A percentile compares a stretch with the other conserved stretches of the same genome.
phyloP scores from a whole-genome alignment of 106 monocot species.

The Allium fistulosum region DNA sequence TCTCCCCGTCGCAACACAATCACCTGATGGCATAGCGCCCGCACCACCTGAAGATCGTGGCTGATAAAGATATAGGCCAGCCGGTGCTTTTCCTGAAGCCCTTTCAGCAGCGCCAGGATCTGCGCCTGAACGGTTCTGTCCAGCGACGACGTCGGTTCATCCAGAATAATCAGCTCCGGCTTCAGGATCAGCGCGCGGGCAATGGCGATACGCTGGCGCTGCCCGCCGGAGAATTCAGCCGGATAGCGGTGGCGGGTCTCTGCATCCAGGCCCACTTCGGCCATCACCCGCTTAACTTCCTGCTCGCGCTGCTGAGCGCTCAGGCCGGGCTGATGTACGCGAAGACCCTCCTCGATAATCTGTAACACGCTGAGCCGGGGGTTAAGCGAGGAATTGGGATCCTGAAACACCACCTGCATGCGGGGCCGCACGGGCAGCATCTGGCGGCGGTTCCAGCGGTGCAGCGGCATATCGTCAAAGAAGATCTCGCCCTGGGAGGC shows the following conservation, averaged over 20 bases:
- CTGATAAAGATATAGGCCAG: neutral
- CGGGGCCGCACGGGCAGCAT: too few species aligned
- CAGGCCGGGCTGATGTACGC: too few species aligned
- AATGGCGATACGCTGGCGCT: neutral
- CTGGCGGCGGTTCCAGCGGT: too few species aligned
- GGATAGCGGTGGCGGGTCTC: neutral
- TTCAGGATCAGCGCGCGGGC: neutral
- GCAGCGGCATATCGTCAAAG: too few species aligned
- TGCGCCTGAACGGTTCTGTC: neutral
- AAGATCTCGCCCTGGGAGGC: too few species aligned
- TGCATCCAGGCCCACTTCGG: neutral
- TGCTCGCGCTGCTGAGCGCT: too few species aligned
- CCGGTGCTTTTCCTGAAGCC: neutral
- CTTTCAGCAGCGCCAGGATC: neutral
- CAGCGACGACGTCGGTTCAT: neutral
- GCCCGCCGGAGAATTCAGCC: neutral
- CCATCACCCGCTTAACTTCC: too few species aligned
- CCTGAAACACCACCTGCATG: too few species aligned
- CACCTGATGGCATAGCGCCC: neutral
- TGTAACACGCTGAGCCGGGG: too few species aligned
- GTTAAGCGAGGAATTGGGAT: too few species aligned
- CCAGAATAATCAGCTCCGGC: neutral
- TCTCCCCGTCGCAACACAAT: neutral
- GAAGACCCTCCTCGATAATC: too few species aligned
- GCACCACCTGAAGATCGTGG: slow-evolving; percentile 1